A percentile compares a stretch with the other conserved stretches of the same genome.
Evolutionary conservation across 768 basidiomycete genomes (phyloP).

Genomic region (Tylopilus sp.): DNA sequence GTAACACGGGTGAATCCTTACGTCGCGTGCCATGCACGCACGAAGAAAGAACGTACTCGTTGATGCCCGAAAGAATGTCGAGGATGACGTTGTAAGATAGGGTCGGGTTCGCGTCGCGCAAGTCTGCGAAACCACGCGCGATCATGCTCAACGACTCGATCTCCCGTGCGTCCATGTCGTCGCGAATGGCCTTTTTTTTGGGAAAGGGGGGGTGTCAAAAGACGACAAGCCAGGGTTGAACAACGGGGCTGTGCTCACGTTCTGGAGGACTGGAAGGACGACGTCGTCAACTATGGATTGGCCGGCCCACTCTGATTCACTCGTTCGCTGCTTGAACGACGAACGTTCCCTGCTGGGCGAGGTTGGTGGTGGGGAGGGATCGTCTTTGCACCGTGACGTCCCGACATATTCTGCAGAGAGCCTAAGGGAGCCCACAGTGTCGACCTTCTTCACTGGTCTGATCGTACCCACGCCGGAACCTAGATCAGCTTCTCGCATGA

Average conservation of each 20-base stretch:
- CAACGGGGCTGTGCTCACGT: conserved; percentile 45
- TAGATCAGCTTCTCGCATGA: conserved; percentile 78
- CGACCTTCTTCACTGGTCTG: conserved; percentile 89
- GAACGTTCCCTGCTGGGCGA: conserved; percentile 41
- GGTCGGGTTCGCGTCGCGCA: conserved; percentile 78
- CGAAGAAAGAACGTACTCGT: conserved; percentile 72
- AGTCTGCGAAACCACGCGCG: conserved; percentile 82
- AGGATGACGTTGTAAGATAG: conserved; percentile 86
- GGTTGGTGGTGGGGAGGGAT: conserved; percentile 41
- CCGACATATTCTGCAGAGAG: conserved; percentile 82
- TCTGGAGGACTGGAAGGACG: conserved; percentile 72
- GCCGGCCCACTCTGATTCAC: conserved; percentile 65
- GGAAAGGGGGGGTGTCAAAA: no score
- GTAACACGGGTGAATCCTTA: no score
- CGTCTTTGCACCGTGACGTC: conserved; percentile 55
- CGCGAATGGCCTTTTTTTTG: conserved; percentile 67
- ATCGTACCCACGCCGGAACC: conserved; percentile 89
- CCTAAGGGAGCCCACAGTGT: conserved; percentile 70
- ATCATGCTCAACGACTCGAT: conserved; percentile 90
- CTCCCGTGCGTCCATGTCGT: conserved; percentile 86
- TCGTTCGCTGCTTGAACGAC: conserved; percentile 47
- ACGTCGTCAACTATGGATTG: conserved; percentile 76
- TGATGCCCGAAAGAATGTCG: conserved; percentile 86
- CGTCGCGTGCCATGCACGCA: not conserved
- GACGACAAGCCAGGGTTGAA: not conserved